Percentiles rank a stretch among this genome's conserved stretches.
These are phyloP conservation scores for Acacia acuminata DNA, from an alignment of 306 rosid species.

Conservation along the genomic window DNA sequence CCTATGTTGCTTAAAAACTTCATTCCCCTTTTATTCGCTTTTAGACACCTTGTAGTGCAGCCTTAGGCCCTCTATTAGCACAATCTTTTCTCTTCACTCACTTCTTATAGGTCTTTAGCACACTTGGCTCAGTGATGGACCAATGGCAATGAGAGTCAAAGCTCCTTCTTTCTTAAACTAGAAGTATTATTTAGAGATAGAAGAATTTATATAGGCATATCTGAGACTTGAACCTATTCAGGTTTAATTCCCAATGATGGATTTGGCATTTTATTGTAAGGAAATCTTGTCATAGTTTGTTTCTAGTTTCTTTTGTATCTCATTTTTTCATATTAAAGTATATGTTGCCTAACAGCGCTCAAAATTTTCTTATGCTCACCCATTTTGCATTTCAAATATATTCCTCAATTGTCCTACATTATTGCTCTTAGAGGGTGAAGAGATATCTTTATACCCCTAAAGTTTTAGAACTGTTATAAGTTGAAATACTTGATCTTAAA, in stretches of 20 bases:
- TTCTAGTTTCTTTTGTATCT: too few species aligned
- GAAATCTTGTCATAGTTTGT: too few species aligned
- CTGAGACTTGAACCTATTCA: background rate
- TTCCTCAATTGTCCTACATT: background rate
- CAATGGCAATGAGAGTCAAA: background rate
- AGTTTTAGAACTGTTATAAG: background rate
- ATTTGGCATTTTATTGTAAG: too few species aligned
- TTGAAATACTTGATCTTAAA: constrained; percentile 1
- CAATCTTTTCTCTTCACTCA: background rate
- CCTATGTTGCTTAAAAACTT: background rate
- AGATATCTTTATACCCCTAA: background rate
- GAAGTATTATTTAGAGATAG: background rate
- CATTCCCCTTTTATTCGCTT: background rate
- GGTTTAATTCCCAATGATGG: background rate
- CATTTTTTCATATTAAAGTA: background rate
- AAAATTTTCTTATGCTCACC: background rate
- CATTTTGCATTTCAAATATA: background rate
- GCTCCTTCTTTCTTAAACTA: background rate
- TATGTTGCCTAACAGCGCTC: background rate
- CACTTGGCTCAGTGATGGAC: background rate
- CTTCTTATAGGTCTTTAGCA: background rate
- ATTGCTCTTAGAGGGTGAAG: background rate
- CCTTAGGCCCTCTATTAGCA: background rate
- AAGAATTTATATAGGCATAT: background rate
- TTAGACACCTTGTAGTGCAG: background rate